These are phyloP conservation scores for Chimonanthus praecox DNA, from an alignment of 164 flowering plant species.

Conservation along the genomic window DNA sequence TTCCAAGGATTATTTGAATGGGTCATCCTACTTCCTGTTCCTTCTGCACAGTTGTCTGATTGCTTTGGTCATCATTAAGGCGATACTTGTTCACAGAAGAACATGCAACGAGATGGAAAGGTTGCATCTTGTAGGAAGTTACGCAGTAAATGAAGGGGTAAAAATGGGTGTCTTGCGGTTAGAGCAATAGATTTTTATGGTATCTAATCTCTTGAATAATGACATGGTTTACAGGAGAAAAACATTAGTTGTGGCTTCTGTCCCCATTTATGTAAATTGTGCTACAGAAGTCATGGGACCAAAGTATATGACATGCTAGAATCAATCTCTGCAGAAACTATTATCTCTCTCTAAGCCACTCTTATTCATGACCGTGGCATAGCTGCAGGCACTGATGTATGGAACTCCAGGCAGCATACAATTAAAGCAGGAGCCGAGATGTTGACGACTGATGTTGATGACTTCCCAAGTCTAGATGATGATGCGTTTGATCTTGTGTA, in stretches of 20 bases:
- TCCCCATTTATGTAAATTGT: background rate
- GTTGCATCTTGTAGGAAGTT: too few relatives aligned
- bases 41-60: too few relatives aligned
- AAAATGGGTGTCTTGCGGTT: too few relatives aligned
- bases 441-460: constrained; percentile 40
- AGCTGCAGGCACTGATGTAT: constrained; percentile 14
- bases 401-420: constrained; percentile 26
- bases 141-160: too few relatives aligned
- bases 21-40: too few relatives aligned
- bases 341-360: background rate
- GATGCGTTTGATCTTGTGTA: constrained; percentile 23
- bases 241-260: background rate
- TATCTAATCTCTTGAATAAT: background rate
- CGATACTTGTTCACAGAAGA: too few relatives aligned
- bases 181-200: background rate
- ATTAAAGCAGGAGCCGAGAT: constrained; percentile 61
- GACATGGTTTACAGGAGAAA: background rate
- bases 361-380: background rate
- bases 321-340: background rate
- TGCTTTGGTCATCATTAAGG: too few relatives aligned
- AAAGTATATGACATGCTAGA: background rate
- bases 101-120: too few relatives aligned
- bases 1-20: too few relatives aligned
- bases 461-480: constrained; percentile 7
- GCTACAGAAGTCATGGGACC: background rate